A percentile compares a stretch with the other conserved stretches of the same genome.
These are phyloP conservation scores for Neofusicoccum parvum DNA, from an alignment of 2,329 filamentous ascomycete species.

Conservation along the genomic window DNA sequence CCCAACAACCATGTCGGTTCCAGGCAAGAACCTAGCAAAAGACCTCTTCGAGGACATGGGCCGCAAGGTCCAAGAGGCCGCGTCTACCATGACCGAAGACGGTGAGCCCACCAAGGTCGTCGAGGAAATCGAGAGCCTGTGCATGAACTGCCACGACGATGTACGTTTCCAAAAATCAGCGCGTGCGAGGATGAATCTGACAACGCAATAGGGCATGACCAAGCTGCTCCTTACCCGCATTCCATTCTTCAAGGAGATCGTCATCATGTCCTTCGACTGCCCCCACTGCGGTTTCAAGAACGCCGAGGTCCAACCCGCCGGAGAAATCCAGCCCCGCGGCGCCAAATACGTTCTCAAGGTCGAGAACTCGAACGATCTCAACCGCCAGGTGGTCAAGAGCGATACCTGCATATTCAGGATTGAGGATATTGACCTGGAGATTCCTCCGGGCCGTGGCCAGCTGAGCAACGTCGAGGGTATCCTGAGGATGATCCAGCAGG, in stretches of 20 bases:
- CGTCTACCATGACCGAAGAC: constrained; percentile 37
- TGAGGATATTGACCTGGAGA: constrained; percentile 89
- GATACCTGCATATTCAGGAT: constrained; percentile 85
- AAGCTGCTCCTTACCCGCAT: constrained; percentile 87
- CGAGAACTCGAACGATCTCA: constrained; percentile 72
- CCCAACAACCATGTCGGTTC: constrained; percentile 36
- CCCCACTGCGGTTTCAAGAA: constrained; percentile 87
- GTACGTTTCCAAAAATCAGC: constrained; percentile 32
- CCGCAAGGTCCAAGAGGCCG: constrained; percentile 48
- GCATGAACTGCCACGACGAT: constrained; percentile 58
- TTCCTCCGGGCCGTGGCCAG: constrained; percentile 86
- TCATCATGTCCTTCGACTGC: constrained; percentile 96
- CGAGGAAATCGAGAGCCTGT: constrained; percentile 56
- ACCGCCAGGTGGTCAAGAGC: constrained; percentile 87
- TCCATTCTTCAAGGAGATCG: constrained; percentile 95
- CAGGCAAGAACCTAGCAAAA: constrained; percentile 40
- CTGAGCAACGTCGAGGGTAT: constrained; percentile 93
- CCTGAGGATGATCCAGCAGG: constrained; percentile 74
- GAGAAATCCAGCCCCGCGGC: constrained; percentile 87
- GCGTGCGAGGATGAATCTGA: constrained; percentile 11
- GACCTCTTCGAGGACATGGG: constrained; percentile 58
- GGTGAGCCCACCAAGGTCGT: constrained; percentile 51
- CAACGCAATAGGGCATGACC: constrained; percentile 69
- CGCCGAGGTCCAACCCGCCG: constrained; percentile 91
- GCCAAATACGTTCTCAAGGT: constrained; percentile 81